Conservation (phyloP, 192 early-diverging fungal genomes). For the Oehlia diaphana region DNA sequence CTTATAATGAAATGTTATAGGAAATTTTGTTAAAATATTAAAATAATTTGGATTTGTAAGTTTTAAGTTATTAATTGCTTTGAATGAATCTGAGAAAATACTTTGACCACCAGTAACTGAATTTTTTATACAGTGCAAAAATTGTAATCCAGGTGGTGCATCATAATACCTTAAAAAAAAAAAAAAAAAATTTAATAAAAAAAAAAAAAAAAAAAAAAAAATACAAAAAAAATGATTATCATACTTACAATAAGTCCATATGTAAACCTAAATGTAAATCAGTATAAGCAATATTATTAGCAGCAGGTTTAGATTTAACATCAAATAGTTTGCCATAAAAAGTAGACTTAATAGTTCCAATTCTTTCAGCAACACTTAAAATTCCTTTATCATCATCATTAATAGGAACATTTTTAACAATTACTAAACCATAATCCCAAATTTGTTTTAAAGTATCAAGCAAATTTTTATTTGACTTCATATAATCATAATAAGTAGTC, state of each 20-base stretch:
- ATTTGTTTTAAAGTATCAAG: constrained; percentile 55
- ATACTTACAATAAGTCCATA: constrained; percentile 81
- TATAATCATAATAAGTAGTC: constrained; percentile 59
- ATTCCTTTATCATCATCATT: constrained; percentile 51
- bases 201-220: background rate
- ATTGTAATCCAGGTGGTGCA: constrained; percentile 76
- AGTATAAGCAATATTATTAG: constrained; percentile 88
- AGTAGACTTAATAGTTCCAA: constrained; percentile 69
- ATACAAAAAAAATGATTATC: too few species aligned
- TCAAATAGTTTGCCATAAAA: constrained; percentile 81
- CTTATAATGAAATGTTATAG: constrained; percentile 79
- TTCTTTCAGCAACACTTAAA: constrained; percentile 58
- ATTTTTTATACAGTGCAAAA: constrained; percentile 78
- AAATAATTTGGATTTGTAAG: constrained; percentile 58
- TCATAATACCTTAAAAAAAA: constrained; percentile 66
- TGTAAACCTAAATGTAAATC: constrained; percentile 76
- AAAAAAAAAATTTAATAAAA: background rate
- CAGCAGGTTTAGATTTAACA: constrained; percentile 71
- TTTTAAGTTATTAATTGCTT: constrained; percentile 64
- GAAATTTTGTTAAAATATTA: constrained; percentile 51
- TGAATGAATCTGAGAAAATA: constrained; percentile 76
- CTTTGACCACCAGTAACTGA: constrained; percentile 71
- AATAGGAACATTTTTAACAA: constrained; percentile 64
- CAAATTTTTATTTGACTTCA: constrained; percentile 53
- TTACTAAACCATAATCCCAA: constrained; percentile 66